Evolutionary conservation across 2,329 filamentous ascomycete species (phyloP), one percentile per base, ranked within the genome.

Genomic region (Dothideomycetidae sp.): DNA sequence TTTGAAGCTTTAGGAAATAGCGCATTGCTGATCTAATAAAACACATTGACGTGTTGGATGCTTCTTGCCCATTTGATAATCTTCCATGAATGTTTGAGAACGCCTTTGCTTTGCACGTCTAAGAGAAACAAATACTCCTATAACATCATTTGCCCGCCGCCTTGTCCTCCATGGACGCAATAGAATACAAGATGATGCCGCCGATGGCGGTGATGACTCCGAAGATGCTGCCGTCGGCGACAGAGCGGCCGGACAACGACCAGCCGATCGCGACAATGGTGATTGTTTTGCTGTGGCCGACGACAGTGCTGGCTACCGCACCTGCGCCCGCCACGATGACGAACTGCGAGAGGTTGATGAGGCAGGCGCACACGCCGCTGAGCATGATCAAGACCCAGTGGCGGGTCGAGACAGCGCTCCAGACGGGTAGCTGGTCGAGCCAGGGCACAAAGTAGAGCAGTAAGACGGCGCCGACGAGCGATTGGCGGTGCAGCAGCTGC

Each of bases 401-500:
- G 1, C 23, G 32, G 3, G 33, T 61, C 3, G 63, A 61, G 2
- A 75, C 65, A 18, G 65, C 60, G 10, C 51, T 56, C 66, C 70
- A 73, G 9, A 62, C 60, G 2, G 75, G 74, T 48, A 78, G 71
- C 11, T 64, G 69, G 47, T 81, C 77, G 13, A 73, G 60, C 48
- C 78, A 77, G 0, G 75, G 75, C 42, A 79, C 76, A 23, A 70
- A 66, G 47, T 78, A 78, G 17, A 79, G 64, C 36, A 81, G 64
- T 45, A 79, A 54, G 42, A 76, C 64, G 2, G 70, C 68, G 14
- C 73, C 71, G 2, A 78, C 59, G 2, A 75, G 74, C 2, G 75
- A 72, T 55, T 80, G 75, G 54, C 78, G 79, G 57, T 73, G 72
- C 9, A 81, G 63, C 19, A 81, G 59, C 58, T 81, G 77, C 68